Evolutionary conservation across 495 filamentous ascomycete species (phyloP), one percentile per base, ranked within the genome.

Genomic region (Evansstolkia leycettana): DNA sequence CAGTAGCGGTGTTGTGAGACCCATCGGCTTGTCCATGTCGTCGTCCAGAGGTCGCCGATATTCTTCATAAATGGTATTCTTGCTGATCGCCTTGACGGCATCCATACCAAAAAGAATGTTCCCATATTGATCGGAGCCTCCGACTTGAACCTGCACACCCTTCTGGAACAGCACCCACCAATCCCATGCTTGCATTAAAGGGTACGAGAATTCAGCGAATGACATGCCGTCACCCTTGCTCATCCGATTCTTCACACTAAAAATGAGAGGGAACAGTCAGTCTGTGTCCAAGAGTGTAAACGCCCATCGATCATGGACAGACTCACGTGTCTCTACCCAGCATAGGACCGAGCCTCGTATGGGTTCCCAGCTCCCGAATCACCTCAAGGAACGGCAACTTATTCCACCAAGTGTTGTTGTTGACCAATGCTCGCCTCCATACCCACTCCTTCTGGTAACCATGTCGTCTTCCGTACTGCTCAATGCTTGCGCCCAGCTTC

Each of bases 61-160:
- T 31, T 43, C 42, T 25, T 57, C 51, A 28, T 51, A 31, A 17
- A 43, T 46, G 9, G 63, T 59, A 31, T 65, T 73, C 30, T 70
- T 74, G 20, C 73, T 70, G 25, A 82, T 73, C 17, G 76, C 58
- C 48, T 85, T 84, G 42, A 96, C 64, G 2, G 81, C 72, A 26
- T 94, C 83, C 51, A 94, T 81, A 15, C 90, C 90, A 27, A 88
- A 77, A 5, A 92, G 67, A 41, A 99, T 95, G 52, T 99, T 99
- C 40, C 90, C 90, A 55, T 76, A 99, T 55, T 99, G 90, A 54
- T 99, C 90, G 17, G 85, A 80, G 28, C 90, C 90, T 34, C 90
- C 90, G 28, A 99, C 86, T 55, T 98, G 83, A 45, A 90, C 69
- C 46, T 82, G 79, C 7, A 82, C 65, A 24, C 68, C 72, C 17